A percentile compares a stretch with the other conserved stretches of the same genome.
Evolutionary conservation across 805 yeast species (phyloP).

Genomic region (Candida sonorensis): DNA sequence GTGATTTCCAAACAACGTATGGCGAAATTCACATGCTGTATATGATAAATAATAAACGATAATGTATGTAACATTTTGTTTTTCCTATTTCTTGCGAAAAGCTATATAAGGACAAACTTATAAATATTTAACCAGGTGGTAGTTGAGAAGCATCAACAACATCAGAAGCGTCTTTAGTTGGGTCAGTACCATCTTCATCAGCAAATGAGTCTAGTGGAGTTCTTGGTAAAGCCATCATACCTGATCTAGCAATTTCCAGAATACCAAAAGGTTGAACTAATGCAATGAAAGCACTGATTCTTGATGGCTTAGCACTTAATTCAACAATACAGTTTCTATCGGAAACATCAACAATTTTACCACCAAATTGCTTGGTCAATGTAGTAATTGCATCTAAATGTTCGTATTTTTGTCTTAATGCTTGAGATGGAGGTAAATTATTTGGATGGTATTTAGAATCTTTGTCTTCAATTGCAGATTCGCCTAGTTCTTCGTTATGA

Average conservation of each 20-base stretch:
- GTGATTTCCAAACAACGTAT: too few species aligned
- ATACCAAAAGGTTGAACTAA: slow-evolving; percentile 94
- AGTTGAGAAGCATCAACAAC: slow-evolving; percentile 82
- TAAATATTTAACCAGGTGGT: slow-evolving; percentile 95
- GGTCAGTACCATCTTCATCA: slow-evolving; percentile 42
- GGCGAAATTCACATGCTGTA: too few species aligned
- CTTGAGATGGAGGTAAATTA: slow-evolving; percentile 84
- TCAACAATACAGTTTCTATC: slow-evolving; percentile 93
- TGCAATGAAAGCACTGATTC: slow-evolving; percentile 80
- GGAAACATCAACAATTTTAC: slow-evolving; percentile 84
- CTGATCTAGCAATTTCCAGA: slow-evolving; percentile 92
- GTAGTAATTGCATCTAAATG: slow-evolving; percentile 81
- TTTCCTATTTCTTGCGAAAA: too few species aligned
- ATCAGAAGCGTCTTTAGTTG: slow-evolving; percentile 50
- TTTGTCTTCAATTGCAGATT: slow-evolving; percentile 34
- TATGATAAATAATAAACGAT: too few species aligned
- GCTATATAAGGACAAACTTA: too few species aligned
- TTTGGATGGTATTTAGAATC: slow-evolving; percentile 72
- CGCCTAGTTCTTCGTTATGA: slow-evolving; percentile 49
- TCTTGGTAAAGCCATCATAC: slow-evolving; percentile 98
- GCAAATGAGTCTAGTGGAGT: slow-evolving; percentile 64
- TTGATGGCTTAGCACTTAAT: slow-evolving; percentile 86
- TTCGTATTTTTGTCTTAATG: slow-evolving; percentile 86
- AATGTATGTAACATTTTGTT: too few species aligned
- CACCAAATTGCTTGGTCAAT: slow-evolving; percentile 83